Base-by-base conservation (phyloP, 2,329 filamentous ascomycete genomes). In the Fusarium equiseti region DNA sequence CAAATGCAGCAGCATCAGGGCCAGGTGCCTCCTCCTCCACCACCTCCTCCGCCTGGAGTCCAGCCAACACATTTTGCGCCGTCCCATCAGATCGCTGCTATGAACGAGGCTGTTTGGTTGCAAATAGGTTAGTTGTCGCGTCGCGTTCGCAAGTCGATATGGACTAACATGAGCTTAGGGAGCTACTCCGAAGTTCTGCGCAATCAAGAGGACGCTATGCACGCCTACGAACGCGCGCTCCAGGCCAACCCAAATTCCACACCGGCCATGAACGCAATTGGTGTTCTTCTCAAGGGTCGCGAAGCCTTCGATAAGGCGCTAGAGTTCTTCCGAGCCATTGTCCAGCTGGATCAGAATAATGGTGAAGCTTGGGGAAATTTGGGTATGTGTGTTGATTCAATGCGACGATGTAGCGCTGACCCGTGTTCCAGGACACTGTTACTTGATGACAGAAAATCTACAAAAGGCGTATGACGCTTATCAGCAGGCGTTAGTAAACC, bases 401-500 rank as follows among this genome's bases (percentile, higher is more conserved):
- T 66, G 54, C 54, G 38, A 54, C 53, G 31, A 56, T 51, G 45
- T 50, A 63, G 57, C 38, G 50, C 66, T 76, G 58, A 75, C 71
- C 26, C 27, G 57, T 49, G 52, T 31, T 46, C 16, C 73, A 95
- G 94, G 96, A n/a, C 96, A 98, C 80, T 98, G 96, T 83, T 97
- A 95, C 79, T 86, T 99, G 27, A 99, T 99, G 96, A 97, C 97
- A 89, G 96, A 99, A 77, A 95, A 98, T 77, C 83, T 98, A 35
- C 96, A 98, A 81, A 94, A 98, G 78, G 96, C 96, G 1, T 99
- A 99, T 77, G 93, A 93, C 32, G 95, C 96, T 2, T 99, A 99
- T 79, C 96, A 99, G 79, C 94, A 97, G 79, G 96, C 96, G 8
- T 84, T 98, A 9, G 95, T 98, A 69, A 95, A 98, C 80, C 85